A percentile compares a stretch with the other conserved stretches of the same genome.
phyloP scores from a whole-genome alignment of 495 filamentous ascomycete genomes.

The Podospora tetraspora region DNA sequence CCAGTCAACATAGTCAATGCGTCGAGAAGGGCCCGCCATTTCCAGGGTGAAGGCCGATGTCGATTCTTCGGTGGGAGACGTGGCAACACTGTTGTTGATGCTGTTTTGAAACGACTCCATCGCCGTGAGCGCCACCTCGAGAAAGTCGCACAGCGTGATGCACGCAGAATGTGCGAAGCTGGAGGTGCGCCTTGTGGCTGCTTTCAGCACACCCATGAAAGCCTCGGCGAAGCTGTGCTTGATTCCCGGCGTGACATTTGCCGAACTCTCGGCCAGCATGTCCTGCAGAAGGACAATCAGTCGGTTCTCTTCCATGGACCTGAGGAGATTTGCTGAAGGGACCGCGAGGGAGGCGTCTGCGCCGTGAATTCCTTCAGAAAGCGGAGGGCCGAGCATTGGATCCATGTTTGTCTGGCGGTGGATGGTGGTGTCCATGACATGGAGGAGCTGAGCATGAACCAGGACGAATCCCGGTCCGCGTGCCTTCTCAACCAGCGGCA shows the following conservation, averaged over 20 bases:
- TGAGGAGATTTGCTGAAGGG: slow-evolving; percentile 56
- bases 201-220: slow-evolving; percentile 68
- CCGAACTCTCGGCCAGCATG: slow-evolving; percentile 66
- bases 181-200: slow-evolving; percentile 68
- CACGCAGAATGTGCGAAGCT: slow-evolving; percentile 84
- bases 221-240: slow-evolving; percentile 72
- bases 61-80: slow-evolving; percentile 19
- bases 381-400: slow-evolving; percentile 52
- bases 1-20: slow-evolving; percentile 60
- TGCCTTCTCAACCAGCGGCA: slow-evolving; percentile 55
- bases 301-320: slow-evolving; percentile 88
- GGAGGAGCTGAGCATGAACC: slow-evolving; percentile 79
- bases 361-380: slow-evolving; percentile 73
- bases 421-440: slow-evolving; percentile 77
- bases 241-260: slow-evolving; percentile 41
- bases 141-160: slow-evolving; percentile 86
- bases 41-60: slow-evolving; percentile 10
- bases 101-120: slow-evolving; percentile 36
- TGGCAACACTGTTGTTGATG: slow-evolving; percentile 41
- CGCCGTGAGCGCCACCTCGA: slow-evolving; percentile 64
- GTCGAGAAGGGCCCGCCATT: neutral
- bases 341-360: slow-evolving; percentile 66
- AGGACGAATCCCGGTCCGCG: slow-evolving; percentile 76
- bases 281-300: slow-evolving; percentile 83
- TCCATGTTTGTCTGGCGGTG: slow-evolving; percentile 60